Percentiles rank a stretch among this genome's conserved stretches.
Conservation (phyloP, 139 green algal genomes). For the Tetraselmis striata region DNA sequence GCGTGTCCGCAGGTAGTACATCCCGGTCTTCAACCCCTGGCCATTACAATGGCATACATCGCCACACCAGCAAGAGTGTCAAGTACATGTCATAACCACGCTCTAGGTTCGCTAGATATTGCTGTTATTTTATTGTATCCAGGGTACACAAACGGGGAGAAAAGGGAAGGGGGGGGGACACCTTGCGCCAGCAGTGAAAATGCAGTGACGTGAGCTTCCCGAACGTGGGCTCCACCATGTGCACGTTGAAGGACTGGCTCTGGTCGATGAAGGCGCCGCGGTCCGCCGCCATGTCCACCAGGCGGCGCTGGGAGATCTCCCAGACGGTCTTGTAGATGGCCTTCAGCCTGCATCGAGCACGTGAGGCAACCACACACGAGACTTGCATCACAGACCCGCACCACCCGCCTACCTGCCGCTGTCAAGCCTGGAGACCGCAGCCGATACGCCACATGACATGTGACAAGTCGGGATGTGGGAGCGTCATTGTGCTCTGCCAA, state of each 20-base stretch:
- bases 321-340: slow-evolving; percentile 98
- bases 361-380: too few species aligned
- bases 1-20: slow-evolving; percentile 96
- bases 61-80: too few species aligned
- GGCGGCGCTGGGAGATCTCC: slow-evolving; percentile 94
- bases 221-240: slow-evolving; percentile 98
- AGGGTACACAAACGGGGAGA: too few species aligned
- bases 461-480: too few species aligned
- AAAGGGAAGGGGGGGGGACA: slow-evolving; percentile 34
- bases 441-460: too few species aligned
- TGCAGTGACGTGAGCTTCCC: slow-evolving; percentile 98
- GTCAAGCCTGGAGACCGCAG: too few species aligned
- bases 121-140: too few species aligned
- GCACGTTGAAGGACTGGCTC: slow-evolving; percentile 96
- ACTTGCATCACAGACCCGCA: neutral
- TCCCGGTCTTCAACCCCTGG: slow-evolving; percentile 79
- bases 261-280: slow-evolving; percentile 98
- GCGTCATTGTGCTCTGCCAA: too few species aligned
- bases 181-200: slow-evolving; percentile 95
- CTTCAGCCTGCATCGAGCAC: slow-evolving; percentile 78
- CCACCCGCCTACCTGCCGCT: neutral
- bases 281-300: slow-evolving; percentile 99
- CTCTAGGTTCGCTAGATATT: too few species aligned
- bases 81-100: too few species aligned
- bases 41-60: too few species aligned